These are phyloP conservation scores for Suhomyces tanzawaensis DNA, from an alignment of 805 yeast genomes.

Conservation along the genomic window DNA sequence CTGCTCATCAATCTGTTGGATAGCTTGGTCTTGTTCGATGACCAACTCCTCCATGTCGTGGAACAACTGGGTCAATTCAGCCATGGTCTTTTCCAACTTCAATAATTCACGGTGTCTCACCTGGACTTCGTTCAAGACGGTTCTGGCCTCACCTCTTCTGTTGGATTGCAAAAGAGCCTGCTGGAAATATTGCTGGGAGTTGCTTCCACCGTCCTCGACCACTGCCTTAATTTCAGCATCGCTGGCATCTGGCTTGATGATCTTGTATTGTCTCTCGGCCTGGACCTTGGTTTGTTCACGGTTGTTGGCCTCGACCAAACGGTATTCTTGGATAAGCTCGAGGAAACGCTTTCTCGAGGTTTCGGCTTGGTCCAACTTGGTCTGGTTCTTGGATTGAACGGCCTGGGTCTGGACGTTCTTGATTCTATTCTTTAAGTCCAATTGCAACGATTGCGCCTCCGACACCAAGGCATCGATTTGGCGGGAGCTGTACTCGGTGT, in stretches of 20 bases:
- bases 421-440: conserved; percentile 69
- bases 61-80: conserved; percentile 90
- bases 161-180: conserved; percentile 86
- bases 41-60: conserved; percentile 96
- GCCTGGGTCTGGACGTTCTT: conserved; percentile 72
- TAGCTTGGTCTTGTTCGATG: conserved; percentile 88
- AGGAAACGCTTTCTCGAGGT: conserved; percentile 81
- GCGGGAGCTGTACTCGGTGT: conserved; percentile 61
- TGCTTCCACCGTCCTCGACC: conserved; percentile 67
- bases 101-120: conserved; percentile 92
- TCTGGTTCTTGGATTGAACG: conserved; percentile 56
- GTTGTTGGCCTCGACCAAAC: conserved; percentile 82
- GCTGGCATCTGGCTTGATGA: conserved; percentile 83
- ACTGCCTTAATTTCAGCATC: conserved; percentile 82
- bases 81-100: conserved; percentile 92
- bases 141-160: conserved; percentile 91
- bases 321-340: conserved; percentile 80
- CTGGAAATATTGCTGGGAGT: conserved; percentile 88
- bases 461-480: conserved; percentile 75
- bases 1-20: conserved; percentile 78
- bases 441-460: conserved; percentile 78
- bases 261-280: conserved; percentile 89
- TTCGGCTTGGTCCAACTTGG: conserved; percentile 89
- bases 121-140: conserved; percentile 94
- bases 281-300: conserved; percentile 80